Conservation (phyloP, 345 rosid genomes). For the Populus nigra region DNA sequence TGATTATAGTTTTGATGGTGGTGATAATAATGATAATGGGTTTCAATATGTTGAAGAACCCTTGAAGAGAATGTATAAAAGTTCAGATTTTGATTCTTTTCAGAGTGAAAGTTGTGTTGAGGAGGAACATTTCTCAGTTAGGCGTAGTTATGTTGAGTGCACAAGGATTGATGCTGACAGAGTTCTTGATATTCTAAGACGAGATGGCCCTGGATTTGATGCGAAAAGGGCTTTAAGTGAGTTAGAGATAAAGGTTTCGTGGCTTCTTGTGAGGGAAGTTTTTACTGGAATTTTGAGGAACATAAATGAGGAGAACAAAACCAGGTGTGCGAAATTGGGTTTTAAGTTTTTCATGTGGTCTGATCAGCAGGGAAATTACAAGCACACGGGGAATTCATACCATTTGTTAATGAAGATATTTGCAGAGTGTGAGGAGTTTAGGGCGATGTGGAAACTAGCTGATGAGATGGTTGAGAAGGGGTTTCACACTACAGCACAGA, state of each 20-base stretch:
- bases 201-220: constrained; percentile 57
- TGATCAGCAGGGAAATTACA: constrained; percentile 51
- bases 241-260: constrained; percentile 59
- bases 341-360: constrained; percentile 78
- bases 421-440: constrained; percentile 71
- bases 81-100: constrained; percentile 30
- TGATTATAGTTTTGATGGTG: not conserved
- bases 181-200: constrained; percentile 53
- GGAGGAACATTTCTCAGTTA: constrained; percentile 19
- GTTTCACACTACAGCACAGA: constrained; percentile 66
- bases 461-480: constrained; percentile 86
- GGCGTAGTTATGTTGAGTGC: constrained; percentile 37
- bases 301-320: constrained; percentile 41
- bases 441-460: constrained; percentile 87
- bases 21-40: not conserved
- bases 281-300: constrained; percentile 44
- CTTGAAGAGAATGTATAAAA: constrained; percentile 38
- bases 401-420: constrained; percentile 79
- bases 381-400: constrained; percentile 60
- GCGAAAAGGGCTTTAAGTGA: constrained; percentile 46
- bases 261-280: constrained; percentile 76
- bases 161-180: constrained; percentile 47
- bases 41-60: constrained; percentile 19
- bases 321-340: constrained; percentile 61
- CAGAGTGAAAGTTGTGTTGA: constrained; percentile 19